A percentile compares a stretch with the other conserved stretches of the same genome.
Conservation (phyloP, 192 early-diverging fungal genomes). For the Polychytrium aggregatum region DNA sequence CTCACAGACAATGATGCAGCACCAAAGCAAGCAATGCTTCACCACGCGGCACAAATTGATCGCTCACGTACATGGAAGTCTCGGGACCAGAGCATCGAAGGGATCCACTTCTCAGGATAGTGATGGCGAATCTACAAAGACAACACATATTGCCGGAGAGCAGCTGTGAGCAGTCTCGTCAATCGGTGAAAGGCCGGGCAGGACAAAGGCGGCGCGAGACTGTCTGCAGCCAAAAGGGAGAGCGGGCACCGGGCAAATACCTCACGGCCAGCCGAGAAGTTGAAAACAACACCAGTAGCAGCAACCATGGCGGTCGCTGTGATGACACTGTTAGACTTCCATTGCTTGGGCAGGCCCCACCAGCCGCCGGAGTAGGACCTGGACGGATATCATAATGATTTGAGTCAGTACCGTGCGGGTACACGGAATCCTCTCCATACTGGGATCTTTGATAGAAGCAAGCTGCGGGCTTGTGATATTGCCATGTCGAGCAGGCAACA, state of each 20-base stretch:
- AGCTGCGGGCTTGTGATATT: neutral
- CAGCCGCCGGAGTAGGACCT: constrained; percentile 23
- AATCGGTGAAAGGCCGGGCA: neutral
- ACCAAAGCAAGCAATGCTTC: neutral
- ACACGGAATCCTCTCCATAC: neutral
- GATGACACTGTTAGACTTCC: constrained; percentile 7
- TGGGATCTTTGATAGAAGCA: neutral
- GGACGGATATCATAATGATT: neutral
- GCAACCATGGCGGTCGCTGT: too few relatives aligned
- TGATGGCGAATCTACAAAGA: constrained; percentile 20
- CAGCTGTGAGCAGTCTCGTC: neutral
- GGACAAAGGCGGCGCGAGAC: neutral
- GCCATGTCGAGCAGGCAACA: neutral
- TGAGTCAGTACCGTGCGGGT: neutral
- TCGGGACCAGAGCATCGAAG: constrained; percentile 42
- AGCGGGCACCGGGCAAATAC: constrained; percentile 10
- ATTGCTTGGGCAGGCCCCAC: constrained; percentile 29
- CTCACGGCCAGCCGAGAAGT: constrained; percentile 26
- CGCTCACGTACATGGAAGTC: constrained; percentile 37
- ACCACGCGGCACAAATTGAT: neutral
- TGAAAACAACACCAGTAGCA: neutral
- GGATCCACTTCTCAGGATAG: constrained; percentile 43
- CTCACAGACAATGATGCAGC: neutral
- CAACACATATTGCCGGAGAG: too few relatives aligned
- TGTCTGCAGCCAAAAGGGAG: neutral